Conservation (phyloP, 2,329 filamentous ascomycete species). For the Fusarium sp. region DNA sequence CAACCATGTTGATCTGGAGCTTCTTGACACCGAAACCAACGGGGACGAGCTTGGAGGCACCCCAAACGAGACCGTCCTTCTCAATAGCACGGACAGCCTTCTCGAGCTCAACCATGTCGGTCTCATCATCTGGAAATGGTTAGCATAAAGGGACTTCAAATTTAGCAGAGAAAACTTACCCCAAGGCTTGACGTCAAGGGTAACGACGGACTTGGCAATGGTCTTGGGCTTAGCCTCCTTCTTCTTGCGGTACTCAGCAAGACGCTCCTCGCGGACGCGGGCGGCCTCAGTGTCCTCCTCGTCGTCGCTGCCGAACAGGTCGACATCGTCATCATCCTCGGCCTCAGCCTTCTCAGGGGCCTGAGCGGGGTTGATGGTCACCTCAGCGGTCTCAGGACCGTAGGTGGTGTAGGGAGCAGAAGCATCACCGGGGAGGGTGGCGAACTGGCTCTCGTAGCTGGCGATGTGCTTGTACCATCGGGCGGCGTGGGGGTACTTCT, state of each 20-base stretch:
- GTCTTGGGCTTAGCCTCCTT: constrained; percentile 94
- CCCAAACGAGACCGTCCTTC: constrained; percentile 96
- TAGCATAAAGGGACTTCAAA: constrained; percentile 30
- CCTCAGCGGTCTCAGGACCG: constrained; percentile 83
- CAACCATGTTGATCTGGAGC: constrained; percentile 97
- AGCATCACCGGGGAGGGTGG: constrained; percentile 88
- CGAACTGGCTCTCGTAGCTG: constrained; percentile 92
- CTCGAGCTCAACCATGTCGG: constrained; percentile 87
- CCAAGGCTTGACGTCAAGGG: constrained; percentile 98
- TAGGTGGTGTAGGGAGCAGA: constrained; percentile 90
- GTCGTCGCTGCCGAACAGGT: constrained; percentile 92
- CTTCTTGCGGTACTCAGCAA: constrained; percentile 96
- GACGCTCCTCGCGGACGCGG: constrained; percentile 85
- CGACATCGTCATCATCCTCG: constrained; percentile 76
- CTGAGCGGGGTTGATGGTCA: constrained; percentile 87
- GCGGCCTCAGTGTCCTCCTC: constrained; percentile 92
- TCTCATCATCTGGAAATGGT: constrained; percentile 80
- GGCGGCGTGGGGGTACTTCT: constrained; percentile 92
- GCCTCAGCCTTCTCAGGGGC: constrained; percentile 57
- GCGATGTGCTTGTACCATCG: constrained; percentile 99
- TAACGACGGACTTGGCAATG: constrained; percentile 95
- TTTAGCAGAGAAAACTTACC: constrained; percentile 69
- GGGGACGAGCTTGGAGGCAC: constrained; percentile 86
- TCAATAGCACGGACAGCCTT: constrained; percentile 82
- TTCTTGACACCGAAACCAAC: constrained; percentile 99